A percentile compares a stretch with the other conserved stretches of the same genome.
Evolutionary conservation across 306 rosid genomes (phyloP).

Genomic region (Herpetospermum pedunculosum): DNA sequence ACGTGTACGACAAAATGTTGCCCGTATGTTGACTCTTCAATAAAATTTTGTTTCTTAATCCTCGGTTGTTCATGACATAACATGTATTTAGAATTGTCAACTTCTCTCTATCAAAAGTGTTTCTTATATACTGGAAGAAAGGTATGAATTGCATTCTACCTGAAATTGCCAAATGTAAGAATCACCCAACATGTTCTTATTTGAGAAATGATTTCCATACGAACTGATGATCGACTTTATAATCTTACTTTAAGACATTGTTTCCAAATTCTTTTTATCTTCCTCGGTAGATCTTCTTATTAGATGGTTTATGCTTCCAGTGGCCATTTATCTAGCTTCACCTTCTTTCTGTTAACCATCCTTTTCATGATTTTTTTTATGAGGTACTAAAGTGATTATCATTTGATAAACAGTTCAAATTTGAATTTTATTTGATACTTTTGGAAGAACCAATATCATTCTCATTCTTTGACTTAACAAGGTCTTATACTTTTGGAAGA

Average conservation of each 20-base stretch:
- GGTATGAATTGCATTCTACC: background rate
- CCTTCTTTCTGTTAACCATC: background rate
- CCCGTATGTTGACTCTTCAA: slow-evolving; percentile 41
- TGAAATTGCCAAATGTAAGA: background rate
- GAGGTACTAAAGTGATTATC: background rate
- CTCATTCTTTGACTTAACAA: background rate
- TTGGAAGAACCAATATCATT: background rate
- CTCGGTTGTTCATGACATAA: background rate
- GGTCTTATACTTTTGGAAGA: too few relatives aligned
- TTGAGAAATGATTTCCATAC: background rate
- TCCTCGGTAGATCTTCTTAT: background rate
- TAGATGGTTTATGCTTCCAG: background rate
- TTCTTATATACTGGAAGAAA: background rate
- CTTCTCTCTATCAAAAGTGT: background rate
- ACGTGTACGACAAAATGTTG: slow-evolving; percentile 67
- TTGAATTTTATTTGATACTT: background rate
- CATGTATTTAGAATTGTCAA: background rate
- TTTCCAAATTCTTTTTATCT: background rate
- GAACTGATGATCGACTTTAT: background rate
- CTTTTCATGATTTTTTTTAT: background rate
- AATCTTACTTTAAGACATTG: background rate
- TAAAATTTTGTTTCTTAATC: background rate
- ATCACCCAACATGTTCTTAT: background rate
- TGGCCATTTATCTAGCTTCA: background rate
- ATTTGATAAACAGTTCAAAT: background rate